Evolutionary conservation across 1,284 basidiomycete genomes (phyloP), one percentile per base, ranked within the genome.

Genomic region (Coniophora puteana): DNA sequence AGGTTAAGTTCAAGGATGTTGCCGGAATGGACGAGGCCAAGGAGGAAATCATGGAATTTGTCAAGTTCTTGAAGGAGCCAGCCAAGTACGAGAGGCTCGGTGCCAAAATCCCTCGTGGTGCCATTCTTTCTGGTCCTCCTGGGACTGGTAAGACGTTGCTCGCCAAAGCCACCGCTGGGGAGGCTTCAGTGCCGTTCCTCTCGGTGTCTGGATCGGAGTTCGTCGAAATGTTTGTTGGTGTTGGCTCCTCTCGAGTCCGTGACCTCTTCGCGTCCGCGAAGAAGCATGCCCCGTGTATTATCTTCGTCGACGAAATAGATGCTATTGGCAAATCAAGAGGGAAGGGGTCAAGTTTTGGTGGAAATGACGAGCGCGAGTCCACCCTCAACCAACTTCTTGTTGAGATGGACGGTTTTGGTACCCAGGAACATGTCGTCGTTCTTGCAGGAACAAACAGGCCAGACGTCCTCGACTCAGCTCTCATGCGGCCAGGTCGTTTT

Each of bases 11-110:
- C 72, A 83, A 82, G 66, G 92, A 99, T 61, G 92, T 99, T 17
- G 95, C 95, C 21, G 95, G 95, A 33, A 98, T 98, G 94, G 95
- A 99, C 68, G 95, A 99, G 68, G 95, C 94, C 41, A 99, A 99
- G 74, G 90, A 95, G 71, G 95, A 99, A 71, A 96, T 99, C 55
- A 97, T 98, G 92, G 95, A 99, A 65, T 99, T 99, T 59, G 96
- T 99, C 62, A 95, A 94, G 57, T 99, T 99, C 74, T 76, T 99
- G 60, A 98, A 98, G 72, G 90, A 98, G 52, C 95, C 95, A 6
- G 69, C 81, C 33, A 89, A 89, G 63, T 99, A 98, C 68, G 91
- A 98, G 69, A 90, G 86, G 58, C 80, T 99, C 27, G 95, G 96
- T 48, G 96, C 95, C 49, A 99, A 98, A 74, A 99, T 99, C 50